phyloP scores from a whole-genome alignment of 2,329 filamentous ascomycete species.

The Stemphylium vesicarium region DNA sequence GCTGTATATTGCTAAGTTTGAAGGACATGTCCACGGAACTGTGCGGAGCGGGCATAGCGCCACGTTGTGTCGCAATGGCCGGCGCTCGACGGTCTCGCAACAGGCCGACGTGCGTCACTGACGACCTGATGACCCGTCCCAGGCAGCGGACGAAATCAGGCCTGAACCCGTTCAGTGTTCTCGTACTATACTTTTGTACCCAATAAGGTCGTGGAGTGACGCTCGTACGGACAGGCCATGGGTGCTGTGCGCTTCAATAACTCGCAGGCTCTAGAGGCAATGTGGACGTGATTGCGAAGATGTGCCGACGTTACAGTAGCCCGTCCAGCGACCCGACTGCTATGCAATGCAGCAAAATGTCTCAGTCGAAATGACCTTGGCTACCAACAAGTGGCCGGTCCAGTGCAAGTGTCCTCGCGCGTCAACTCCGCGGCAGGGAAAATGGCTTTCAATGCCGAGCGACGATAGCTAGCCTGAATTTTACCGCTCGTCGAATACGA shows the following conservation, averaged over 20 bases:
- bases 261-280: constrained; percentile 7
- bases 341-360: constrained; percentile 18
- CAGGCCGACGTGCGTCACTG: not conserved
- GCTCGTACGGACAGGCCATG: constrained; percentile 6
- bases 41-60: constrained; percentile 17
- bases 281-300: constrained; percentile 9
- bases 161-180: not conserved
- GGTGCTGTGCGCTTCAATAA: not conserved
- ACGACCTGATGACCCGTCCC: constrained; percentile 1
- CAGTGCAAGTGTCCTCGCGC: constrained; percentile 3
- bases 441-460: constrained; percentile 8
- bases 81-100: not conserved
- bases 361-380: constrained; percentile 17
- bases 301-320: constrained; percentile 6
- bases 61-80: constrained; percentile 9
- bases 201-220: constrained; percentile 13
- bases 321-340: constrained; percentile 11
- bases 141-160: constrained; percentile 4
- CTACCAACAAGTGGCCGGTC: constrained; percentile 2
- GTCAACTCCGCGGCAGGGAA: constrained; percentile 6
- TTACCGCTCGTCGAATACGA: constrained; percentile 9
- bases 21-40: constrained; percentile 1
- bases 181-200: constrained; percentile 2
- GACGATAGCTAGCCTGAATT: constrained; percentile 1
- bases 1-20: constrained; percentile 7